Conservation (phyloP, 2,329 filamentous ascomycete species). For the Mollisiaceae sp. region DNA sequence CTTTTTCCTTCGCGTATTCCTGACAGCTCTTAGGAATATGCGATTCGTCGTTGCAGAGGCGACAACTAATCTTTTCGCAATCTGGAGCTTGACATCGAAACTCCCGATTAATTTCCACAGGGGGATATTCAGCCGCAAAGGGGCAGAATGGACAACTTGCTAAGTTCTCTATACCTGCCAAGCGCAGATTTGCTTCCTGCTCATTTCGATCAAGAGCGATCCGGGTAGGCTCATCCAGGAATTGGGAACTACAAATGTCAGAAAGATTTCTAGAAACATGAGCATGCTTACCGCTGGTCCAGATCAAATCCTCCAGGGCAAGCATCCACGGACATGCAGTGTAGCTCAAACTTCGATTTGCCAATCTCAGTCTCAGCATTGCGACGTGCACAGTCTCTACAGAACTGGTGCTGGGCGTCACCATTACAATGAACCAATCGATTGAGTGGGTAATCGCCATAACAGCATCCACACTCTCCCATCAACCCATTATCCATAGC, state of each 20-base stretch:
- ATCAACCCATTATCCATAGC: conserved; percentile 57
- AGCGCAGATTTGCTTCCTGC: conserved; percentile 70
- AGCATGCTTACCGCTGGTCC: conserved; percentile 58
- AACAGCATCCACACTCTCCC: conserved; percentile 77
- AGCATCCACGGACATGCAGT: conserved; percentile 72
- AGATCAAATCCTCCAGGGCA: conserved; percentile 67
- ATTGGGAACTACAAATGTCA: conserved; percentile 34
- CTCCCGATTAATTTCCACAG: conserved; percentile 70
- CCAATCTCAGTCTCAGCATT: conserved; percentile 74
- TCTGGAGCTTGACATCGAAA: conserved; percentile 72
- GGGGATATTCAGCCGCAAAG: conserved; percentile 75
- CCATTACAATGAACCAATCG: conserved; percentile 71
- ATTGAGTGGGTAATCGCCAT: conserved; percentile 66
- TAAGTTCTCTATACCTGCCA: conserved; percentile 73
- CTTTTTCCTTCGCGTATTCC: conserved; percentile 65
- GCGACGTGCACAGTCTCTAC: conserved; percentile 65
- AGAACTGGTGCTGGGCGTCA: conserved; percentile 61
- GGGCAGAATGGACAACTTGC: conserved; percentile 82
- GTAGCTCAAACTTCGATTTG: conserved; percentile 67
- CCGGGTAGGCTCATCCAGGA: conserved; percentile 60
- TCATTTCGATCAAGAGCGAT: conserved; percentile 72
- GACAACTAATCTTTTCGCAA: conserved; percentile 69
- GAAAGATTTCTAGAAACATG: neutral
- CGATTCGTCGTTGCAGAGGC: conserved; percentile 69
- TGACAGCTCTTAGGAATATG: conserved; percentile 77